A percentile compares a stretch with the other conserved stretches of the same genome.
Conservation (phyloP, 1,284 basidiomycete genomes). For the Pterulicium gracile region DNA sequence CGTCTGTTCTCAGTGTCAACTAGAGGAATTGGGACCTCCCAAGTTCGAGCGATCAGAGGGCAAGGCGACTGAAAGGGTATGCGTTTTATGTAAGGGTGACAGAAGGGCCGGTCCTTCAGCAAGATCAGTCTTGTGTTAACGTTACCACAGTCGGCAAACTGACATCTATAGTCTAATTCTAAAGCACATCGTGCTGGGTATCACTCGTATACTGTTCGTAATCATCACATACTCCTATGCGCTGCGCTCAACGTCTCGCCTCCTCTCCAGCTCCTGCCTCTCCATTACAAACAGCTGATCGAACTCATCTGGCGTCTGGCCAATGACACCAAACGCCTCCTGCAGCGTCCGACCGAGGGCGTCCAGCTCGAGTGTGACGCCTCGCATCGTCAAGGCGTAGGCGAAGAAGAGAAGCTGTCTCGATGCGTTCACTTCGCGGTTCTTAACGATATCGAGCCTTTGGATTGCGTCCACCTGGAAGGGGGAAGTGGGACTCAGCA, state of each 20-base stretch:
- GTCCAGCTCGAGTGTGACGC: slow-evolving; percentile 82
- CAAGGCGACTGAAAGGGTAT: no score
- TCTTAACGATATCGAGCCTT: slow-evolving; percentile 77
- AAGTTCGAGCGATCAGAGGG: no score
- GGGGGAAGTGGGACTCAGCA: not conserved
- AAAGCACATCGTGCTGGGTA: no score
- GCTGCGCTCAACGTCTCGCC: not conserved
- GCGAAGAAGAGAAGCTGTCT: slow-evolving; percentile 88
- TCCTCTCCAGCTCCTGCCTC: not conserved
- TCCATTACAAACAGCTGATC: slow-evolving; percentile 44
- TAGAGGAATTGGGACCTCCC: no score
- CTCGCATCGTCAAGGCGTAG: slow-evolving; percentile 88
- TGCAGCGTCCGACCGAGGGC: slow-evolving; percentile 70
- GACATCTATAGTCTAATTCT: no score
- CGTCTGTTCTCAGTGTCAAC: no score
- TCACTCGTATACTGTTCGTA: no score
- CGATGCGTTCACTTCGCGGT: slow-evolving; percentile 61
- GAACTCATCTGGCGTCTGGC: slow-evolving; percentile 58
- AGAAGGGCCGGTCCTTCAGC: no score
- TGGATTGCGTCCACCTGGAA: slow-evolving; percentile 70
- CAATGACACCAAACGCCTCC: slow-evolving; percentile 81
- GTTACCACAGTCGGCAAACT: no score
- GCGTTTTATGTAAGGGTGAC: no score
- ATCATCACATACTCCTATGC: not conserved
- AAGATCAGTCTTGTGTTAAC: no score